A percentile compares a stretch with the other conserved stretches of the same genome.
These are phyloP conservation scores for Phaeosphaeria sp. DNA, from an alignment of 2,329 filamentous ascomycete species.

Conservation along the genomic window DNA sequence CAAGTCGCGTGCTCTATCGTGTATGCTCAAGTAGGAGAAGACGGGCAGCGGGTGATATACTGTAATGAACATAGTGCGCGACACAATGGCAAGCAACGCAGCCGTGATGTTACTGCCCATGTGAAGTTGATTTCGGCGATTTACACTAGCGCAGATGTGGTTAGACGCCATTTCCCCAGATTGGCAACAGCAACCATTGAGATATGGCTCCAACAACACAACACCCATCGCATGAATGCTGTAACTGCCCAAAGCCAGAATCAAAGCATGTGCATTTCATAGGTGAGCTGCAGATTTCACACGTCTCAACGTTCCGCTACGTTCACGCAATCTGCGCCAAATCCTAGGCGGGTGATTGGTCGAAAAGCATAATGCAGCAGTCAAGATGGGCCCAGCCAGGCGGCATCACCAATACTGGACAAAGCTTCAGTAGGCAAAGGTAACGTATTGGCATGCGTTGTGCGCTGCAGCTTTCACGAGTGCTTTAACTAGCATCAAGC, in stretches of 20 bases:
- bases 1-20: not conserved
- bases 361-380: slow-evolving; percentile 16
- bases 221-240: not conserved
- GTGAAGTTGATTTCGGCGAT: slow-evolving; percentile 13
- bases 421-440: slow-evolving; percentile 23
- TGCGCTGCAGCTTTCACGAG: slow-evolving; percentile 8
- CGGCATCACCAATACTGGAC: slow-evolving; percentile 1
- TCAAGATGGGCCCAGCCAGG: slow-evolving; percentile 24
- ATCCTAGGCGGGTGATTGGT: not conserved
- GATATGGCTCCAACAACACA: not conserved
- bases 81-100: slow-evolving; percentile 6
- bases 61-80: slow-evolving; percentile 23
- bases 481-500: slow-evolving; percentile 7
- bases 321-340: slow-evolving; percentile 13
- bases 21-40: not conserved
- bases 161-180: not conserved
- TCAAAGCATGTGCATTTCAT: not conserved
- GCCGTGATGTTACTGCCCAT: slow-evolving; percentile 3
- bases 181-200: not conserved
- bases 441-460: slow-evolving; percentile 21
- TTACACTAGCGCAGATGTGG: not conserved
- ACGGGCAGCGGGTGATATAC: slow-evolving; percentile 13
- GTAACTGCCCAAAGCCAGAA: not conserved
- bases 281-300: not conserved
- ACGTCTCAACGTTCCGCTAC: slow-evolving; percentile 1